Evolutionary conservation across 306 rosid species (phyloP).

Genomic region (Sesbania bispinosa): DNA sequence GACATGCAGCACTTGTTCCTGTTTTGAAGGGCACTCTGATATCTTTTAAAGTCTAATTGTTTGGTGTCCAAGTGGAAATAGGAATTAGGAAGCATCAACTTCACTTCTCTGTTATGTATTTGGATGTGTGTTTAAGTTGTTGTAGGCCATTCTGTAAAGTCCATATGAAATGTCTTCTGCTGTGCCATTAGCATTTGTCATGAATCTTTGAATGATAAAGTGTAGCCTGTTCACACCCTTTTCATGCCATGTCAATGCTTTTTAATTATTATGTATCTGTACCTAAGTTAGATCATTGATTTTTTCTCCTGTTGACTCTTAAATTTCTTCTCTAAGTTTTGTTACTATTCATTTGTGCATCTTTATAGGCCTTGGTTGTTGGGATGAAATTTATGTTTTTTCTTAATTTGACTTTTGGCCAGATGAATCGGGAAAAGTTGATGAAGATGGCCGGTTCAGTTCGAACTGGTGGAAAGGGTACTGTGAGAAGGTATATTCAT

Average conservation of each 20-base stretch:
- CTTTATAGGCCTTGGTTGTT: not conserved
- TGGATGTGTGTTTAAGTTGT: not conserved
- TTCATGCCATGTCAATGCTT: not conserved
- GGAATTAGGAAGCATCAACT: not conserved
- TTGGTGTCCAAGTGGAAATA: not conserved
- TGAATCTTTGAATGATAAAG: not conserved
- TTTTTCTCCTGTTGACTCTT: not conserved
- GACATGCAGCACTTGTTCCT: not conserved
- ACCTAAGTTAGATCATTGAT: too few species aligned
- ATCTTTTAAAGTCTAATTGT: not conserved
- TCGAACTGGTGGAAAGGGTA: constrained; percentile 92
- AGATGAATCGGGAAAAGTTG: constrained; percentile 77
- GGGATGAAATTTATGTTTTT: not conserved
- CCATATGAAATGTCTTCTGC: not conserved
- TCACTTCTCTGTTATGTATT: not conserved
- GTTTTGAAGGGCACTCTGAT: not conserved
- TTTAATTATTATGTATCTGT: too few species aligned
- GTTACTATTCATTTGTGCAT: not conserved
- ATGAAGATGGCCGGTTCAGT: constrained; percentile 91
- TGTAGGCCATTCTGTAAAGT: not conserved
- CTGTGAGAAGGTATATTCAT: constrained; percentile 64
- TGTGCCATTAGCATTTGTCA: not conserved
- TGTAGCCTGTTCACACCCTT: not conserved
- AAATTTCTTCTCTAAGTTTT: not conserved
- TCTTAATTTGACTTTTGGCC: not conserved